Conservation (phyloP, 1,284 basidiomycete genomes). For the Cutaneotrichosporon curvatum region DNA sequence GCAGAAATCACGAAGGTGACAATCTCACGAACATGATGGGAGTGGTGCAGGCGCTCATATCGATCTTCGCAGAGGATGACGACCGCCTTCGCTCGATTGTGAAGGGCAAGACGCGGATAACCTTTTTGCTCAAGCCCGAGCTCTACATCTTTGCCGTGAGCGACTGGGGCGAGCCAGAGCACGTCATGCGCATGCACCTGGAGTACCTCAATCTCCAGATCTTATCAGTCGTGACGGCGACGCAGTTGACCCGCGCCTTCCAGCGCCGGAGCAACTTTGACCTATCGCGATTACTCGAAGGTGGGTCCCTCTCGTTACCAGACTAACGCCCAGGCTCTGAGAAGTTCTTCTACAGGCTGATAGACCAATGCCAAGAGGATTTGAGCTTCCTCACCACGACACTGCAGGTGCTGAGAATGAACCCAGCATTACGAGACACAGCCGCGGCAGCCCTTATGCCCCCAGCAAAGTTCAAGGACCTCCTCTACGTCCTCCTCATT, state of each 20-base stretch:
- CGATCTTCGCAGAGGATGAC: constrained; percentile 70
- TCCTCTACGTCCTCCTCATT: constrained; percentile 82
- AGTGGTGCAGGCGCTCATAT: constrained; percentile 89
- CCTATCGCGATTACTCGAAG: constrained; percentile 71
- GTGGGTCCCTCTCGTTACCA: constrained; percentile 44
- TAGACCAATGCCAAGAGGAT: constrained; percentile 65
- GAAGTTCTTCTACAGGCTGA: constrained; percentile 63
- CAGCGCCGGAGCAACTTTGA: constrained; percentile 86
- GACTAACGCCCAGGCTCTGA: constrained; percentile 62
- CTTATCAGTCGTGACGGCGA: constrained; percentile 75
- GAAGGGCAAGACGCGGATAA: constrained; percentile 64
- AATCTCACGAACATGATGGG: constrained; percentile 74
- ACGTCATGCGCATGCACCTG: constrained; percentile 83
- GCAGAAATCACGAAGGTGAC: constrained; percentile 47
- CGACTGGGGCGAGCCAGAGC: constrained; percentile 87
- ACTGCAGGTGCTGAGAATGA: constrained; percentile 69
- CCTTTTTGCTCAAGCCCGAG: constrained; percentile 76
- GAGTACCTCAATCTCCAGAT: constrained; percentile 93
- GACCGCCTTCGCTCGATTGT: constrained; percentile 61
- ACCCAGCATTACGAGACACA: constrained; percentile 59
- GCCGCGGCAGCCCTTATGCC: constrained; percentile 71
- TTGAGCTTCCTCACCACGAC: constrained; percentile 73
- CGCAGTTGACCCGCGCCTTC: constrained; percentile 78
- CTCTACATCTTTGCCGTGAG: constrained; percentile 86
- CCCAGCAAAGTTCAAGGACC: constrained; percentile 71